Evolutionary conservation across 2,329 filamentous ascomycete species (phyloP), one percentile per base, ranked within the genome.

Genomic region (Eurotiales sp.): DNA sequence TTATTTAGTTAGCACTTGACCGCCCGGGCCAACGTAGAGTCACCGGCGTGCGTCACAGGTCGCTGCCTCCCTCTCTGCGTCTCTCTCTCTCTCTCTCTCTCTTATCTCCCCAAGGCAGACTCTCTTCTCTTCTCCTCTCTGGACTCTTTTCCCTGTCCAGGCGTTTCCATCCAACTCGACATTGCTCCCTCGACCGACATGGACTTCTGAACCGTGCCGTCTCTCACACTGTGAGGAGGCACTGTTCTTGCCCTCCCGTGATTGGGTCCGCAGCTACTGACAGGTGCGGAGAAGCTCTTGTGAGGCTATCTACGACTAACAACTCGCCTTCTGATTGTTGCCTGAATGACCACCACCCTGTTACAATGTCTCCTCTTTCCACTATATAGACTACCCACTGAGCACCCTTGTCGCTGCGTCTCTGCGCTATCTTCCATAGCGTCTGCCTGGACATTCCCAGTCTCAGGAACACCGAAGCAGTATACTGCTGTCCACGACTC

Each of bases 41-140:
- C 69, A 72, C 66, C 65, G 41, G 51, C 64, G 61, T 72, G 69
- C 69, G 69, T 72, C 69, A 72, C 69, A 66, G 61, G 63, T 58
- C 54, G 50, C 45, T 32, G 29, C 41, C 46, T 8, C 36, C 42
- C 34, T 45, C 42, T 36, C 15, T 22, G 15, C 42, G n/a, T 32
- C 5, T 15, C 6, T 19, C 29, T 25, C 14, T 34, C 42, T 12
- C 27, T 4, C 39, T 40, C 40, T 22, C 48, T 44, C 15, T 19
- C 17, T 45, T n/a, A 45, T 15, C 30, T 11, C 25, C 22, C 36
- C 27, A 11, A 22, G n/a, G n/a, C 29, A 25, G 21, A 19, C 34
- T 21, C 19, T 22, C 22, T 14, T 21, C 30, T 25, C 14, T 19
- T 22, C 22, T 14, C 27, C 30, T 25, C 14, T 19, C 29, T 12